These are phyloP conservation scores for Ascocoryne sarcoides DNA, from an alignment of 2,329 filamentous ascomycete species.

Conservation along the genomic window DNA sequence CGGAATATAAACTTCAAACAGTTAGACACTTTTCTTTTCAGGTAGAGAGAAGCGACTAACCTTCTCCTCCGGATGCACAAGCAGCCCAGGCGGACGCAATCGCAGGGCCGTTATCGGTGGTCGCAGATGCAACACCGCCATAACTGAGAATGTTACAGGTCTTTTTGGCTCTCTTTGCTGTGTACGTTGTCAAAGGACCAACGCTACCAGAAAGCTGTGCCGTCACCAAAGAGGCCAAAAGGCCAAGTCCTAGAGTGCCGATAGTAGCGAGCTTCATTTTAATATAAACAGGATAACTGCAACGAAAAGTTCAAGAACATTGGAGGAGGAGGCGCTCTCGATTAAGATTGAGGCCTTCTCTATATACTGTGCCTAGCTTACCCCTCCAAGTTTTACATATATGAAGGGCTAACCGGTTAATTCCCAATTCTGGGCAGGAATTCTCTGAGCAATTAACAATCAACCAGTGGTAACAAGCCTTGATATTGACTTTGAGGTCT, in stretches of 20 bases:
- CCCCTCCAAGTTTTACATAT: no score
- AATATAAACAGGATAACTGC: not conserved
- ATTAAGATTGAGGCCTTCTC: no score
- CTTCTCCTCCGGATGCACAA: conserved; percentile 35
- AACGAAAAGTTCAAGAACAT: no score
- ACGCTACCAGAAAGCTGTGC: conserved; percentile 19
- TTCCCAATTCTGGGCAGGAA: no score
- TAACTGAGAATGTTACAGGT: conserved; percentile 38
- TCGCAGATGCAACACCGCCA: conserved; percentile 36
- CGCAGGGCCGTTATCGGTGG: conserved; percentile 36
- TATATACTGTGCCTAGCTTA: no score
- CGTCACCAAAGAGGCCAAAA: conserved; percentile 6
- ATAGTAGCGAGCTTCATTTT: conserved; percentile 11
- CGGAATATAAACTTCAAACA: conserved; percentile 16
- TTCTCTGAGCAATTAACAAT: no score
- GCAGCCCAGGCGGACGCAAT: conserved; percentile 35
- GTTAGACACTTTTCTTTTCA: not conserved
- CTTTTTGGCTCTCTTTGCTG: conserved; percentile 16
- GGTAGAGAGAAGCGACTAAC: conserved; percentile 7
- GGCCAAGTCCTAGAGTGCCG: conserved; percentile 2
- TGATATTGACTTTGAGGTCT: no score
- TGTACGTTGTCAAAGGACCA: conserved; percentile 19
- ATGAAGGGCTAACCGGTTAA: no score
- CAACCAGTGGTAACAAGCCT: no score
- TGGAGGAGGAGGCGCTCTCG: no score